Conservation (phyloP, 139 green algal genomes). For the Tetradesmus lagerheimii region DNA sequence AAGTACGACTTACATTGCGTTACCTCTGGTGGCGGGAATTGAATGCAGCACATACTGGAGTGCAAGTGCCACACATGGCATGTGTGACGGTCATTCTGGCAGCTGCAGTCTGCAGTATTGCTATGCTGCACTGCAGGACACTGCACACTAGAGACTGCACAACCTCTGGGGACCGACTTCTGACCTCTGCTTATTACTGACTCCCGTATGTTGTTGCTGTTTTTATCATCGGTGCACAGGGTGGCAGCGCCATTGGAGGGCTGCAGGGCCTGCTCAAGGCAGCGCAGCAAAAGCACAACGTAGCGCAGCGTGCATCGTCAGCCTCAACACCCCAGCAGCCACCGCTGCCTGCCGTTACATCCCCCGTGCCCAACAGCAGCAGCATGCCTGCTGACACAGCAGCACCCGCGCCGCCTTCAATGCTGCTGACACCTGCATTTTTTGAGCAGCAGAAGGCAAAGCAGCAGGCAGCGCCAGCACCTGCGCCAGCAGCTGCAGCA, state of each 20-base stretch:
- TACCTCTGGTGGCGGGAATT: no score
- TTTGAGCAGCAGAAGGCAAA: conserved; percentile 47
- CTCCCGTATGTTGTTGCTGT: neutral
- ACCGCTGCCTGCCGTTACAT: neutral
- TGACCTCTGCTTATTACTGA: no score
- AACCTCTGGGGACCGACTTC: no score
- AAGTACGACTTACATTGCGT: no score
- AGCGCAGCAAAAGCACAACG: conserved; percentile 33
- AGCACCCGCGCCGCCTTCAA: conserved; percentile 11
- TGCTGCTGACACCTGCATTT: conserved; percentile 66
- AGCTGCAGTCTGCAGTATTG: no score
- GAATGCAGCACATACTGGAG: no score
- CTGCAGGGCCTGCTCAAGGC: conserved; percentile 52
- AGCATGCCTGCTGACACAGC: conserved; percentile 33
- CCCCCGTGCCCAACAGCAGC: conserved; percentile 13
- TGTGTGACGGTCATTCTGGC: no score
- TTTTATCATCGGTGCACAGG: neutral
- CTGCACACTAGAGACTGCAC: no score
- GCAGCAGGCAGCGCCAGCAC: conserved; percentile 8
- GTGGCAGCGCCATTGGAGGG: neutral
- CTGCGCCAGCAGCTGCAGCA: conserved; percentile 2
- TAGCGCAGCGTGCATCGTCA: neutral
- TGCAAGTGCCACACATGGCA: no score
- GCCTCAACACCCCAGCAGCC: neutral
- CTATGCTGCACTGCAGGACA: no score